Conservation (phyloP, 1,139 yeast genomes). For the Arxiozyma bovina region DNA sequence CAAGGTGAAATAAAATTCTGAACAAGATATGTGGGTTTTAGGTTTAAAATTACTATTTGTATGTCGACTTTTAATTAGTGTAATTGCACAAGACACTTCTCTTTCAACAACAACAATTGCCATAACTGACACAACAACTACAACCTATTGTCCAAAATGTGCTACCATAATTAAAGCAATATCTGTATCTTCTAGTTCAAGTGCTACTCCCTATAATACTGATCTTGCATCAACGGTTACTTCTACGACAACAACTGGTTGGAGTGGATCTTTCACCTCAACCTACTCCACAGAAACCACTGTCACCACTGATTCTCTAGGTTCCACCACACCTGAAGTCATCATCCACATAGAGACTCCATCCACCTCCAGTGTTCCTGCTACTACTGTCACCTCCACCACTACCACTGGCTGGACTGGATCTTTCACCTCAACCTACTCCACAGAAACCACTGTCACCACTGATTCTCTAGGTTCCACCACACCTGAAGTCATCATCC, state of each 20-base stretch:
- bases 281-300: constrained; percentile 1
- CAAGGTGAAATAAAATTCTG: not conserved
- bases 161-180: constrained; percentile 1
- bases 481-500: not conserved
- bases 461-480: not conserved
- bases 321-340: constrained; percentile 3
- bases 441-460: not conserved
- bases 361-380: not conserved
- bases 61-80: not conserved
- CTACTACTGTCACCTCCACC: not conserved
- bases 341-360: not conserved
- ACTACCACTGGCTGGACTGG: constrained; percentile 2
- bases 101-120: constrained; percentile 1
- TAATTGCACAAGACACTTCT: not conserved
- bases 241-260: not conserved
- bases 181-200: not conserved
- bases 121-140: constrained; percentile 1
- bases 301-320: not conserved
- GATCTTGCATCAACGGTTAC: not conserved
- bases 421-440: too few species aligned
- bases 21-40: not conserved
- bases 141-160: not conserved
- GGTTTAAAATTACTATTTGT: not conserved
- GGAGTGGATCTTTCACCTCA: not conserved
- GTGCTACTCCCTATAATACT: not conserved